Evolutionary conservation across 208 protist species (phyloP), one percentile per base, ranked within the genome.

Genomic region (Trypanosoma conorhini): DNA sequence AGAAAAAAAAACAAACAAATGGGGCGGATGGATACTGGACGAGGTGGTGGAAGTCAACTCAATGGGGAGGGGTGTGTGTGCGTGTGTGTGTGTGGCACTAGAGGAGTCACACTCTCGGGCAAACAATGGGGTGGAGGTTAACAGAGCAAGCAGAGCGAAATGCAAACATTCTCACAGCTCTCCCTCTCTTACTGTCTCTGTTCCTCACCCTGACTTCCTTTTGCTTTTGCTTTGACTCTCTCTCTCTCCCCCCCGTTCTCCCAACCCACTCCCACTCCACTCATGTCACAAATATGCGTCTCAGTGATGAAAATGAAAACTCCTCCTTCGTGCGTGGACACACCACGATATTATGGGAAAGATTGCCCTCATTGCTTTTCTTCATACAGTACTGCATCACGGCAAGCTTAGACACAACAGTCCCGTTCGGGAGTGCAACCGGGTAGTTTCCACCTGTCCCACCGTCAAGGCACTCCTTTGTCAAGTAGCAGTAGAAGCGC

Each of bases 401-500:
- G 17, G 74, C 72, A 21, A 65, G 10, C 19, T 73, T 74, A n/a
- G 70, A 76, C 8, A 80, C 26, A 22, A 85, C 62, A 40, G 69
- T 79, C 9, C 76, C 75, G 56, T 76, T 80, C 3, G 74, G 74
- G 19, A 74, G 50, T 50, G 67, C 61, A 60, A 73, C 10, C 9
- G 76, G 76, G 51, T 57, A 72, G 22, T 74, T 76, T 40, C 61
- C 63, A 61, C 71, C 50, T 28, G 50, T 46, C 24, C 77, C 71
- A n/a, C 77, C 88, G 61, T 90, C 83, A 31, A 85, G 74, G 52
- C 77, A 80, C 24, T 81, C 57, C 30, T 74, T 82, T 1, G 70
- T 89, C 31, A 87, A 72, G 15, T 81, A 77, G 50, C 84, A 91
- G 71, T 89, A 92, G 30, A 86, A 92, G 10, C 87, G 84, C n/a